These are phyloP conservation scores for Saccharomycopsis schoenii DNA, from an alignment of 805 yeast species.

Conservation along the genomic window DNA sequence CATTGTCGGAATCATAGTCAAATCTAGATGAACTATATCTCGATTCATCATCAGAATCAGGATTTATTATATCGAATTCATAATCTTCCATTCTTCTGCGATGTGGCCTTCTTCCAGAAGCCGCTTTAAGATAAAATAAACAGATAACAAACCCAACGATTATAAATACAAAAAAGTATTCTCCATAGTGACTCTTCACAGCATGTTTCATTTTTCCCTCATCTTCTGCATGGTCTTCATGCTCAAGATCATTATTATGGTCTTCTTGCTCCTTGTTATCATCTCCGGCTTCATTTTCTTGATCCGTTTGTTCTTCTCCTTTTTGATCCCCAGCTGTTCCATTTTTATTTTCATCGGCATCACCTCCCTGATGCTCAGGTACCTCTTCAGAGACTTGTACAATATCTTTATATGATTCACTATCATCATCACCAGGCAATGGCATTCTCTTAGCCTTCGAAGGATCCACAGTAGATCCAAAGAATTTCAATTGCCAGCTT, in stretches of 20 bases:
- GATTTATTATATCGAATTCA: slow-evolving; percentile 70
- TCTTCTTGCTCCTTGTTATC: slow-evolving; percentile 1
- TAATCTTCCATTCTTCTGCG: slow-evolving; percentile 58
- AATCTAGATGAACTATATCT: slow-evolving; percentile 12
- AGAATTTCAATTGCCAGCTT: slow-evolving; percentile 69
- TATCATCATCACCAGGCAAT: slow-evolving; percentile 29
- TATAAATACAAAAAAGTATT: slow-evolving; percentile 51
- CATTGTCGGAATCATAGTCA: slow-evolving; percentile 18
- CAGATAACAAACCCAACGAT: slow-evolving; percentile 45
- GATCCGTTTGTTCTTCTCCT: slow-evolving; percentile 8
- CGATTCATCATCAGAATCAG: slow-evolving; percentile 36
- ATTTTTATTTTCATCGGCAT: not conserved
- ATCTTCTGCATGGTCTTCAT: slow-evolving; percentile 22
- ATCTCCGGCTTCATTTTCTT: slow-evolving; percentile 15
- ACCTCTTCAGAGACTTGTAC: slow-evolving; percentile 3
- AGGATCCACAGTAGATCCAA: slow-evolving; percentile 70
- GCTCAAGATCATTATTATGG: slow-evolving; percentile 21
- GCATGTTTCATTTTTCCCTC: slow-evolving; percentile 30
- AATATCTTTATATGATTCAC: not conserved
- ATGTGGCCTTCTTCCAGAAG: slow-evolving; percentile 33
- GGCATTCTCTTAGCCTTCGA: slow-evolving; percentile 49
- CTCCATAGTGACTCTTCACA: slow-evolving; percentile 40
- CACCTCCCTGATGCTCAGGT: not conserved
- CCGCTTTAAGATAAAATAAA: slow-evolving; percentile 34
- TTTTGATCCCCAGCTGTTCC: not conserved